These are phyloP conservation scores for Gossypium arboreum DNA, from an alignment of 345 rosid genomes.

Conservation along the genomic window DNA sequence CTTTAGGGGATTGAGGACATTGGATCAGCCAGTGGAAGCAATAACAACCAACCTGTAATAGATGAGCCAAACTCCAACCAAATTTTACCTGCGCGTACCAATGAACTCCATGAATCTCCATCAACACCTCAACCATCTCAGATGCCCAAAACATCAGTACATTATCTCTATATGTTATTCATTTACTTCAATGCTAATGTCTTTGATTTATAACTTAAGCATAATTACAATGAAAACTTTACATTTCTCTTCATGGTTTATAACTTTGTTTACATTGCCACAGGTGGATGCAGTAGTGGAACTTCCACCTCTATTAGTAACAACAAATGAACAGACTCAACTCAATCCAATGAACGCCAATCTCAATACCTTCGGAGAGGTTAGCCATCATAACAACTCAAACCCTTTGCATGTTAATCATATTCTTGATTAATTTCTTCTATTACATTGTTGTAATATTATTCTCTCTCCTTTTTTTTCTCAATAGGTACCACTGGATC, in stretches of 20 bases:
- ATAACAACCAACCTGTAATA: background rate
- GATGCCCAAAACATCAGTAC: background rate
- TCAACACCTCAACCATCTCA: too few relatives aligned
- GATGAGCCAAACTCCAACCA: background rate
- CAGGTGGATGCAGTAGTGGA: conserved; percentile 10
- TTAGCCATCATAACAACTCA: background rate
- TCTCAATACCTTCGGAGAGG: background rate
- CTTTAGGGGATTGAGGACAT: background rate
- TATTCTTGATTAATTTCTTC: background rate
- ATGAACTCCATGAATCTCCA: background rate
- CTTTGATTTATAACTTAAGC: too few relatives aligned
- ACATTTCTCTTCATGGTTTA: background rate
- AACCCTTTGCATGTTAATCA: background rate
- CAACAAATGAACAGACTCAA: background rate
- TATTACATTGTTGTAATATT: background rate
- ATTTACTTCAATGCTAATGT: background rate
- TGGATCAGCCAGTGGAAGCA: background rate
- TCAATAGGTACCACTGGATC: conserved; percentile 9
- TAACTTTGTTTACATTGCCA: too few relatives aligned
- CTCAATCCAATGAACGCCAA: background rate
- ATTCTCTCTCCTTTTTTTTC: background rate
- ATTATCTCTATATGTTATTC: background rate
- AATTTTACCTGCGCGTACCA: background rate
- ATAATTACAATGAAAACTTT: too few relatives aligned
- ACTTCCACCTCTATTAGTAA: background rate